Conservation (phyloP, 139 green algal species). For the Pseudopediastrum boryanum region DNA sequence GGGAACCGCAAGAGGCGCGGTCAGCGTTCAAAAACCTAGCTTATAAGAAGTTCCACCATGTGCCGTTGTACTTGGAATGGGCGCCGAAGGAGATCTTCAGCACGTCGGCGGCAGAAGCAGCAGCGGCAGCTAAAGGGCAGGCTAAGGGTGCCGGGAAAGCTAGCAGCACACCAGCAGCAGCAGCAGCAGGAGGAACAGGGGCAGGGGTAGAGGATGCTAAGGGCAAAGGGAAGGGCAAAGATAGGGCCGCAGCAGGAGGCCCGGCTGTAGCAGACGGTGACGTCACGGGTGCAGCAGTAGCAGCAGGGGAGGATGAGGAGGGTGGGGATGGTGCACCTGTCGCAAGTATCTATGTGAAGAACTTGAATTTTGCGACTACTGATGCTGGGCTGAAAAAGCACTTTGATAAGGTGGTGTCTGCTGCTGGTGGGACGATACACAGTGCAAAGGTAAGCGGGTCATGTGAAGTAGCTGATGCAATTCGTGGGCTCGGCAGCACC, state of each 20-base stretch:
- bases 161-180: too few species aligned
- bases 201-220: neutral
- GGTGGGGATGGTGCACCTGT: slow-evolving; percentile 32
- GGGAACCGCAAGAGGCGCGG: slow-evolving; percentile 65
- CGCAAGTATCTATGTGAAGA: slow-evolving; percentile 93
- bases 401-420: slow-evolving; percentile 73
- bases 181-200: neutral
- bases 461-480: too few species aligned
- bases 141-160: too few species aligned
- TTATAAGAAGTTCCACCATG: slow-evolving; percentile 94
- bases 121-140: neutral
- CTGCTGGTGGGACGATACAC: slow-evolving; percentile 61
- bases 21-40: slow-evolving; percentile 71
- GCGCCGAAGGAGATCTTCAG: slow-evolving; percentile 83
- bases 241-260: slow-evolving; percentile 1
- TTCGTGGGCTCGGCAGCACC: too few species aligned
- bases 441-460: slow-evolving; percentile 43
- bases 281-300: slow-evolving; percentile 34
- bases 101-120: neutral
- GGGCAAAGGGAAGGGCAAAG: too few species aligned
- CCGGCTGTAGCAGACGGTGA: slow-evolving; percentile 8
- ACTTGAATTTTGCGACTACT: slow-evolving; percentile 88
- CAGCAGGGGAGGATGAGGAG: slow-evolving; percentile 30
- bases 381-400: slow-evolving; percentile 72
- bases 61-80: slow-evolving; percentile 98